These are phyloP conservation scores for Nakazawaea wyomingensis DNA, from an alignment of 805 yeast genomes.

Conservation along the genomic window DNA sequence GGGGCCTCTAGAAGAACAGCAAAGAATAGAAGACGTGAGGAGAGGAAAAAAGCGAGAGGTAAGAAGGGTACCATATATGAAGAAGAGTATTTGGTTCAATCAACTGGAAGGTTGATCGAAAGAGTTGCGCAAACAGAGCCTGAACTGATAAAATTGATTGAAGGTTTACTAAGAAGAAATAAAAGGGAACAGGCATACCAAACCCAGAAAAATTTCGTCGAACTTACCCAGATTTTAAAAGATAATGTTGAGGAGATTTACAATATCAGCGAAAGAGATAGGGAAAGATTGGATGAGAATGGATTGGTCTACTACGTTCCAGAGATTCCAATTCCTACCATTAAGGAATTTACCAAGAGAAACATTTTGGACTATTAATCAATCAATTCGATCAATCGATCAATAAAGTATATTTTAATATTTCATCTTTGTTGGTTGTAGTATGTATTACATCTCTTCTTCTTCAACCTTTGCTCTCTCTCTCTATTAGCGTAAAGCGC, in stretches of 20 bases:
- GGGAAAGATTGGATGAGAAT: conserved; percentile 84
- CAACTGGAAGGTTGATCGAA: conserved; percentile 83
- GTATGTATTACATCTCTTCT: too few species aligned
- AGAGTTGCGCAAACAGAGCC: conserved; percentile 68
- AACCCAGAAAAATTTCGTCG: conserved; percentile 63
- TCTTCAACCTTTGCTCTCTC: too few species aligned
- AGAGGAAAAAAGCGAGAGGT: conserved; percentile 92
- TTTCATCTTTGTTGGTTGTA: too few species aligned
- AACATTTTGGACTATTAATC: conserved; percentile 56
- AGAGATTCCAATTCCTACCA: conserved; percentile 66
- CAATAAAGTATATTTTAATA: too few species aligned
- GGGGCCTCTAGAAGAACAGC: conserved; percentile 92
- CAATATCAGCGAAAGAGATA: conserved; percentile 73
- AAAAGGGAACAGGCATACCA: conserved; percentile 78
- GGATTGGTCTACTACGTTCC: conserved; percentile 78
- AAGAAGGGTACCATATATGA: conserved; percentile 97
- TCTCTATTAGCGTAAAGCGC: too few species aligned
- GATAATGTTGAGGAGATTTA: conserved; percentile 74
- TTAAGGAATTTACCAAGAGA: conserved; percentile 57
- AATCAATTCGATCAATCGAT: too few species aligned
- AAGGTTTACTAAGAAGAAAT: conserved; percentile 66
- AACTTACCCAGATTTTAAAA: conserved; percentile 48
- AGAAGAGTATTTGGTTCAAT: conserved; percentile 87
- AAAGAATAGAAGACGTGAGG: conserved; percentile 91
- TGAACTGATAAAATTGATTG: conserved; percentile 71